phyloP scores from a whole-genome alignment of 2,329 filamentous ascomycete species.

The Curvularia hawaiiensis region DNA sequence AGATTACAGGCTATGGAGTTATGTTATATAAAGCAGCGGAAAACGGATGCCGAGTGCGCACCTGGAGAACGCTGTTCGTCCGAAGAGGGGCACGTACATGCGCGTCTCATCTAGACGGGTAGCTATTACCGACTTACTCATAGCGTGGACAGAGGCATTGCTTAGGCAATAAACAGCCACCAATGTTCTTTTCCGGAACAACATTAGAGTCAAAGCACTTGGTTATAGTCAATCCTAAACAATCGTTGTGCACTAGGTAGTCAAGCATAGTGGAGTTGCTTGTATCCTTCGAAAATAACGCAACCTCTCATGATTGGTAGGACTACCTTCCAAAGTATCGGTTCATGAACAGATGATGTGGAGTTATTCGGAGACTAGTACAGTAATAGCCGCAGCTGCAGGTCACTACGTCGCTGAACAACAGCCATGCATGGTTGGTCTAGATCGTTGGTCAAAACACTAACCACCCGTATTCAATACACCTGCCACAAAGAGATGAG shows the following conservation, averaged over 20 bases:
- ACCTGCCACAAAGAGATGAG: no score
- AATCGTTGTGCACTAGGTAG: background rate
- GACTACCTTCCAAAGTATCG: no score
- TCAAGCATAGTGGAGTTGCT: background rate
- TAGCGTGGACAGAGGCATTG: background rate
- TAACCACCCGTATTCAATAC: no score
- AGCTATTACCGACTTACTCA: background rate
- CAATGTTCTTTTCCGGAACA: background rate
- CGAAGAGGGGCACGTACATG: background rate
- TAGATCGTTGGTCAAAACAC: no score
- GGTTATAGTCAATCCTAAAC: background rate
- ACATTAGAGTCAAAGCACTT: background rate
- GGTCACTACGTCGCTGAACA: no score
- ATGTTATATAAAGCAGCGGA: background rate
- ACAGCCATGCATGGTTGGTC: no score
- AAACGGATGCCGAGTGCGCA: background rate
- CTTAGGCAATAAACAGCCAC: background rate
- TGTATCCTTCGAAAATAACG: background rate
- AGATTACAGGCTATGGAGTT: background rate
- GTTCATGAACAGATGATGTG: no score
- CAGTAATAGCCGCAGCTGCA: no score
- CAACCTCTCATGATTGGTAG: no score
- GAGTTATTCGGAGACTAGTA: no score
- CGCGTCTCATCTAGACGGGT: background rate
- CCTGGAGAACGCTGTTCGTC: background rate